These are phyloP conservation scores for Oehlia diaphana DNA, from an alignment of 192 early-diverging fungal genomes.

Conservation along the genomic window DNA sequence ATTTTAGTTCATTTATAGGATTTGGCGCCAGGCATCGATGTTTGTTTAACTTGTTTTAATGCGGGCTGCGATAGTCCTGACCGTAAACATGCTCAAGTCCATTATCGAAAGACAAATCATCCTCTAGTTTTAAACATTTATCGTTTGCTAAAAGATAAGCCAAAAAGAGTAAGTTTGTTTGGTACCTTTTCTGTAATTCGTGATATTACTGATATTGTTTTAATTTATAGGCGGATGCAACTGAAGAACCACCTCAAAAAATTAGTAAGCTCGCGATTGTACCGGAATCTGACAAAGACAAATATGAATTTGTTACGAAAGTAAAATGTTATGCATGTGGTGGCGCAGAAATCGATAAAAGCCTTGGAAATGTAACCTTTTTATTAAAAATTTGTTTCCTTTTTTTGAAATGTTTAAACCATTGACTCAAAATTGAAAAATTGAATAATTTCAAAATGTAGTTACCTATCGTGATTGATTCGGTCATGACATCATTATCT, in stretches of 20 bases:
- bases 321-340: constrained; percentile 84
- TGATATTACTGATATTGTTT: not conserved
- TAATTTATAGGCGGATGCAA: constrained; percentile 38
- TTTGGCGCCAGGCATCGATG: constrained; percentile 76
- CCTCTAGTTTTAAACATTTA: constrained; percentile 83
- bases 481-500: constrained; percentile 75
- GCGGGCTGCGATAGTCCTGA: constrained; percentile 73
- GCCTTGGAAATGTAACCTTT: constrained; percentile 48
- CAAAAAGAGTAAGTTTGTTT: constrained; percentile 41
- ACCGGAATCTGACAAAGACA: constrained; percentile 68
- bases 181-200: not conserved
- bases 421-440: not conserved
- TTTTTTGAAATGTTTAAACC: not conserved
- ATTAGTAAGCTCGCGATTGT: constrained; percentile 92
- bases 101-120: constrained; percentile 74
- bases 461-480: constrained; percentile 63
- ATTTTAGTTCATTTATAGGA: constrained; percentile 50
- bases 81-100: constrained; percentile 73
- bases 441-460: constrained; percentile 27
- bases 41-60: constrained; percentile 95
- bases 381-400: constrained; percentile 9
- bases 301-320: constrained; percentile 73
- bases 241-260: constrained; percentile 73
- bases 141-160: constrained; percentile 56
- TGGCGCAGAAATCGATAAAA: constrained; percentile 59